These are phyloP conservation scores for Pelargonium nanum DNA, from an alignment of 345 rosid species.

Conservation along the genomic window DNA sequence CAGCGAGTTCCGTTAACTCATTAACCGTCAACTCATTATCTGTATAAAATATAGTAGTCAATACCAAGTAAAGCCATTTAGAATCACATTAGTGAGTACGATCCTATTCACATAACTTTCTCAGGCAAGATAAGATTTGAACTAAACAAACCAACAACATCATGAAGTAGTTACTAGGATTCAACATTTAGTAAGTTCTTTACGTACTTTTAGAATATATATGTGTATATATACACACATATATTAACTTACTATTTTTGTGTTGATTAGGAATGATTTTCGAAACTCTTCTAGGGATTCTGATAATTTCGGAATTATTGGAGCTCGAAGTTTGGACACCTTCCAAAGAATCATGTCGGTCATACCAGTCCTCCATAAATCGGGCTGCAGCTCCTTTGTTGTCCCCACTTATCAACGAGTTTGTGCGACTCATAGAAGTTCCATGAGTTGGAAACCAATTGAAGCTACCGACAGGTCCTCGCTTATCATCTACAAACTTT, in stretches of 20 bases:
- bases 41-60: constrained; percentile 18
- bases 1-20: constrained; percentile 82
- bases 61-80: too few species aligned
- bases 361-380: constrained; percentile 69
- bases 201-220: too few species aligned
- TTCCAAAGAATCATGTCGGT: constrained; percentile 12
- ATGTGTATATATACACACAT: too few species aligned
- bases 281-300: constrained; percentile 48
- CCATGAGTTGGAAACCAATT: constrained; percentile 80
- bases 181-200: too few species aligned
- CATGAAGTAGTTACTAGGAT: too few species aligned
- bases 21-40: constrained; percentile 70
- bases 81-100: too few species aligned
- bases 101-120: too few species aligned
- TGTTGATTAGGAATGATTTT: constrained; percentile 32
- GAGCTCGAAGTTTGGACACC: not conserved
- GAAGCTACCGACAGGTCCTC: constrained; percentile 58
- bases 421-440: constrained; percentile 63
- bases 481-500: constrained; percentile 48
- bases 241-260: constrained; percentile 33
- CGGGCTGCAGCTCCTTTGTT: constrained; percentile 71
- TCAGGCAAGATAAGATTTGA: too few species aligned
- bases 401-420: constrained; percentile 61
- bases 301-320: constrained; percentile 13
- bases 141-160: too few species aligned